These are phyloP conservation scores for Myriosclerotinia curreyana DNA, from an alignment of 2,329 filamentous ascomycete species.

Conservation along the genomic window DNA sequence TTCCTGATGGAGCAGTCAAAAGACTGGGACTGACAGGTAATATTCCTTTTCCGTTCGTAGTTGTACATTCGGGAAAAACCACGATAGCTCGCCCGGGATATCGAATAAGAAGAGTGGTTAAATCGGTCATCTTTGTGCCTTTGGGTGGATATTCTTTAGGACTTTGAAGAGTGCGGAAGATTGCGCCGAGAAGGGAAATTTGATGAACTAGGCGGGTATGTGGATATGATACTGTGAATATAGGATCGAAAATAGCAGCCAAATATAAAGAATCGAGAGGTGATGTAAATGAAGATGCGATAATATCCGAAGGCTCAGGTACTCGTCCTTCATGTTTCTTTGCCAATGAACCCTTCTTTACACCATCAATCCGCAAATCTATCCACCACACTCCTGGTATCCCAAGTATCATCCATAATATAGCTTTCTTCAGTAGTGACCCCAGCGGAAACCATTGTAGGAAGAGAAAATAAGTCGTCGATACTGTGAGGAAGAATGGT, in stretches of 20 bases:
- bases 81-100: slow-evolving; percentile 76
- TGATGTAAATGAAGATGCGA: slow-evolving; percentile 87
- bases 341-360: slow-evolving; percentile 83
- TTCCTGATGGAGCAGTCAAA: slow-evolving; percentile 60
- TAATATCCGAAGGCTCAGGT: slow-evolving; percentile 74
- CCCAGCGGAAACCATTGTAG: slow-evolving; percentile 78
- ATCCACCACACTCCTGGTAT: slow-evolving; percentile 97
- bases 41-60: slow-evolving; percentile 89
- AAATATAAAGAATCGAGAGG: slow-evolving; percentile 93
- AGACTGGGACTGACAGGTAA: slow-evolving; percentile 78
- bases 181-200: slow-evolving; percentile 73
- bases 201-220: slow-evolving; percentile 68
- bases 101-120: slow-evolving; percentile 60
- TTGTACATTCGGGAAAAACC: slow-evolving; percentile 90
- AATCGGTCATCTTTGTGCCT: slow-evolving; percentile 53
- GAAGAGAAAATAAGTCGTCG: slow-evolving; percentile 70
- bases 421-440: slow-evolving; percentile 69
- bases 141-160: slow-evolving; percentile 50
- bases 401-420: slow-evolving; percentile 82
- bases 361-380: slow-evolving; percentile 95
- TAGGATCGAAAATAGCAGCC: slow-evolving; percentile 90
- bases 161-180: slow-evolving; percentile 66
- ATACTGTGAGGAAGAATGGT: slow-evolving; percentile 69
- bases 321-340: slow-evolving; percentile 71
- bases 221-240: slow-evolving; percentile 87